These are phyloP conservation scores for Avena sativa DNA, from an alignment of 176 grass and related monocot genomes.

Conservation along the genomic window DNA sequence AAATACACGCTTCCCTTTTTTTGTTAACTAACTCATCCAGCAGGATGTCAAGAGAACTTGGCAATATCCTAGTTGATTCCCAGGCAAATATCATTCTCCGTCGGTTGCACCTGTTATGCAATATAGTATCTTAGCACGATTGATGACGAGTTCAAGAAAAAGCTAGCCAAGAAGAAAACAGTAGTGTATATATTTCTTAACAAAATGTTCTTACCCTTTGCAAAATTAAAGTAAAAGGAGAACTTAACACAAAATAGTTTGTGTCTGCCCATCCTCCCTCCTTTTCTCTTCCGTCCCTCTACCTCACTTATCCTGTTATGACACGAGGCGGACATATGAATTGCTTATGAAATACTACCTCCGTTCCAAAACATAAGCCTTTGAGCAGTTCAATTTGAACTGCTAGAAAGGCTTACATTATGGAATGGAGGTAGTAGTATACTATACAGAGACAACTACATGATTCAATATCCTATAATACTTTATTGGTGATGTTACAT, in stretches of 20 bases:
- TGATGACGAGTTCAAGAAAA: not conserved
- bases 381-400: no score
- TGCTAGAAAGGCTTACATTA: no score
- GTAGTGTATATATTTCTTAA: not conserved
- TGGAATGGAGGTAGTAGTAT: no score
- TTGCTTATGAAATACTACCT: not conserved
- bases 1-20: not conserved
- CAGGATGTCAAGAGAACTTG: not conserved
- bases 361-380: no score
- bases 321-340: not conserved
- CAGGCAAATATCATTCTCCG: slow-evolving; percentile 35
- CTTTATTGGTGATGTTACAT: no score
- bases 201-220: not conserved
- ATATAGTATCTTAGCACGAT: not conserved
- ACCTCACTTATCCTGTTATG: no score
- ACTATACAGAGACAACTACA: no score
- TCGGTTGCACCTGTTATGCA: slow-evolving; percentile 18
- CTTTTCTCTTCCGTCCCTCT: not conserved
- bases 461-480: no score
- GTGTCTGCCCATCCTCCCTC: not conserved
- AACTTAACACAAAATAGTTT: not conserved
- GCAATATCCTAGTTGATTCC: slow-evolving; percentile 6
- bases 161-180: not conserved
- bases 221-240: not conserved
- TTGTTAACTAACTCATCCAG: slow-evolving; percentile 23